Conservation (phyloP, 257 asterid genomes). For the Salvia splendens region DNA sequence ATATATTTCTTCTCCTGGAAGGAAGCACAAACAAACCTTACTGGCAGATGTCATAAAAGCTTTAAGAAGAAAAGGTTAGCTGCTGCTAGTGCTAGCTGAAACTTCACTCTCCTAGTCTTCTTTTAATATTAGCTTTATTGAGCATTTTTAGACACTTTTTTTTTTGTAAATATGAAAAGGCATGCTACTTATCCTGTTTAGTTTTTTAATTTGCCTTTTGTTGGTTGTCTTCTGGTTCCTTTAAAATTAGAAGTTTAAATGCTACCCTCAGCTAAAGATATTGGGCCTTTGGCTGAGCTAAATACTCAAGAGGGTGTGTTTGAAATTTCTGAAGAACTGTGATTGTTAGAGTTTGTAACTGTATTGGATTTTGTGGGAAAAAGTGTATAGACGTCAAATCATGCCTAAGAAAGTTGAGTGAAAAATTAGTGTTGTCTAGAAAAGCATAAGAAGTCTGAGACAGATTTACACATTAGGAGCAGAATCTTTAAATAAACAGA, state of each 20-base stretch:
- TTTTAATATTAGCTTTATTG: not conserved
- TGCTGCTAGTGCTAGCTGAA: constrained; percentile 22
- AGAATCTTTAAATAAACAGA: constrained; percentile 4
- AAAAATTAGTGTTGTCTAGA: not conserved
- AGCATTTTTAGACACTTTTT: not conserved
- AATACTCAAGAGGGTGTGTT: not conserved
- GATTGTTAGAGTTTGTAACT: not conserved
- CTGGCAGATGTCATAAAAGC: constrained; percentile 61
- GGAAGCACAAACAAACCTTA: constrained; percentile 66
- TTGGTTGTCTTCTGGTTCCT: constrained; percentile 8
- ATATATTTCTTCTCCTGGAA: constrained; percentile 67
- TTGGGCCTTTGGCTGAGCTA: constrained; percentile 8
- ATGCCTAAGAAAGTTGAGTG: not conserved
- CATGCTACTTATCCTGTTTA: constrained; percentile 7
- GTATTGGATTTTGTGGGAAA: not conserved
- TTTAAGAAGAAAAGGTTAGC: constrained; percentile 67
- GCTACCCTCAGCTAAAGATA: not conserved
- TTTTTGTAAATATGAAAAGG: not conserved
- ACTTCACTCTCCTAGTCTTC: not conserved
- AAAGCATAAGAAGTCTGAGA: not conserved
- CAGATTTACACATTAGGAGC: not conserved
- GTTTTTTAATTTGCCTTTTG: constrained; percentile 23
- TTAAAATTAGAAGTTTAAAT: constrained; percentile 1
- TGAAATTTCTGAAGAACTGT: not conserved
- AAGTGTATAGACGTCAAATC: not conserved